phyloP scores from a whole-genome alignment of 176 grass and related monocot species.

The Oryza rufipogon region DNA sequence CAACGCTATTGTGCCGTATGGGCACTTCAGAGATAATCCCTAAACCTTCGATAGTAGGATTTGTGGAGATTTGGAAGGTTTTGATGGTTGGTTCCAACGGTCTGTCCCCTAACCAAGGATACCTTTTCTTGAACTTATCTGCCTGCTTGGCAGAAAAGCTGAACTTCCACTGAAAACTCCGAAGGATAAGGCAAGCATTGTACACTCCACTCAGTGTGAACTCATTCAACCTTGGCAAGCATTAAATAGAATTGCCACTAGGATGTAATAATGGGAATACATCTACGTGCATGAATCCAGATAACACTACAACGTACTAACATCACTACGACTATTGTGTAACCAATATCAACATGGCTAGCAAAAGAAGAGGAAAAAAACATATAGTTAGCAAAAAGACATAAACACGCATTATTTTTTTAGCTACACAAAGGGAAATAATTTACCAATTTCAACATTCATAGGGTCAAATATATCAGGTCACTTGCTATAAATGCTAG shows the following conservation, averaged over 20 bases:
- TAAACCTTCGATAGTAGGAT: too few relatives aligned
- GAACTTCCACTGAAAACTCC: background rate
- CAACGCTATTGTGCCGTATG: too few relatives aligned
- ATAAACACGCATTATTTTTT: background rate
- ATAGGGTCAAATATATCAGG: background rate
- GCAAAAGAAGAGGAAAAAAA: background rate
- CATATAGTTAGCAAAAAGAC: background rate
- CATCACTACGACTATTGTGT: background rate
- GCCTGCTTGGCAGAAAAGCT: background rate
- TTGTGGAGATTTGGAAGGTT: too few relatives aligned
- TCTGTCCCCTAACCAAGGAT: too few relatives aligned
- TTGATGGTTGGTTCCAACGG: too few relatives aligned
- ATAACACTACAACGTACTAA: background rate
- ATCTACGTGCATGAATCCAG: background rate
- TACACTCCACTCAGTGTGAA: background rate
- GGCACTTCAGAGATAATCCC: too few relatives aligned
- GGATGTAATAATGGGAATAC: background rate
- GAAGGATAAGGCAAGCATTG: slow-evolving; percentile 3
- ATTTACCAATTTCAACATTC: background rate
- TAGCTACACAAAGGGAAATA: background rate
- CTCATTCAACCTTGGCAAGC: background rate
- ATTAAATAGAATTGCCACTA: background rate
- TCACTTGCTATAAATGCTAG: background rate
- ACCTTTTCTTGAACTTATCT: background rate
- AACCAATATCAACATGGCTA: background rate